phyloP scores from a whole-genome alignment of 2,329 filamentous ascomycete species.

The Trichoderma simmonsii region DNA sequence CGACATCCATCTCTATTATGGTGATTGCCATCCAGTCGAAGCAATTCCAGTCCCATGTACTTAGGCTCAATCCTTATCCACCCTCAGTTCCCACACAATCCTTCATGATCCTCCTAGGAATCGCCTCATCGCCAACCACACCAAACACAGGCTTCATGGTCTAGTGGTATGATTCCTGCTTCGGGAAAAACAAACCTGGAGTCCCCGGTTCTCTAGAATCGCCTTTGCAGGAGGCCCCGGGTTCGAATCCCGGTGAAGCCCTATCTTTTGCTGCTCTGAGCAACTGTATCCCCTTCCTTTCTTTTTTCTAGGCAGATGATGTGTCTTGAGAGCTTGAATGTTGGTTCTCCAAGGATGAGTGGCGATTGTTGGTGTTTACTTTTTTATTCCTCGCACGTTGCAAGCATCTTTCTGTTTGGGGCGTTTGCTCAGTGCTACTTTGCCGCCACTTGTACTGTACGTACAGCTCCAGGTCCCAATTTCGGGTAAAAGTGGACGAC shows the following conservation, averaged over 20 bases:
- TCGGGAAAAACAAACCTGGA: conserved; percentile 16
- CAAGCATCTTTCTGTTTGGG: not conserved
- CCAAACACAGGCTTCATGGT: conserved; percentile 14
- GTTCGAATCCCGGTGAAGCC: conserved; percentile 24
- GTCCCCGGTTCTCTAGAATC: conserved; percentile 22
- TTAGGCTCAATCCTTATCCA: not conserved
- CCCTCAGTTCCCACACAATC: not conserved
- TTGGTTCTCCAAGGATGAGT: not conserved
- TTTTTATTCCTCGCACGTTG: not conserved
- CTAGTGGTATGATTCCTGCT: conserved; percentile 19
- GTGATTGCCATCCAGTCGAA: not conserved
- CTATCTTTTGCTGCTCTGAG: conserved; percentile 11
- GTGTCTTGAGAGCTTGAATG: not conserved
- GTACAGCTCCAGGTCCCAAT: not conserved
- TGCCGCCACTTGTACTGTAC: not conserved
- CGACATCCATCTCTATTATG: not conserved
- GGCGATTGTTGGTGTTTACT: not conserved
- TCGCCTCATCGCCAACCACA: not conserved
- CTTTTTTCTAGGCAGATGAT: not conserved
- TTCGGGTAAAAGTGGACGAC: conserved; percentile 15
- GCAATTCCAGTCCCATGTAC: not conserved
- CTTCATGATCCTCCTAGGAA: not conserved
- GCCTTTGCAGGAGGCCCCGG: conserved; percentile 25
- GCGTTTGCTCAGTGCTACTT: not conserved
- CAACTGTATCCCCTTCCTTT: no score